Evolutionary conservation across 176 grass and related monocot genomes (phyloP).

Genomic region (Avena eriantha): DNA sequence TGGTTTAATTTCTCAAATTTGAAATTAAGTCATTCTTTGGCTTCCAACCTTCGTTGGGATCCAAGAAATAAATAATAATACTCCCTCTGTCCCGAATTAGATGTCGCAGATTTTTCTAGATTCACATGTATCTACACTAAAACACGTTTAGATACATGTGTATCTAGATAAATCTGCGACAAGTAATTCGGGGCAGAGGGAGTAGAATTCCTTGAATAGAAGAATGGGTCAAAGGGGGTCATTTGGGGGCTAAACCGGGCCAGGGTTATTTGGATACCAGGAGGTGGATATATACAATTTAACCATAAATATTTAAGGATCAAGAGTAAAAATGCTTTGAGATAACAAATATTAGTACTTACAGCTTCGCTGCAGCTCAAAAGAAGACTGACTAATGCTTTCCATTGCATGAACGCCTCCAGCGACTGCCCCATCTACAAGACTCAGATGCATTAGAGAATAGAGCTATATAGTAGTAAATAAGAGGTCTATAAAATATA

Average conservation of each 20-base stretch:
- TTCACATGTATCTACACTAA: no score
- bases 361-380: constrained; percentile 87
- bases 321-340: not conserved
- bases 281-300: not conserved
- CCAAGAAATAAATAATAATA: no score
- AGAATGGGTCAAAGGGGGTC: no score
- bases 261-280: not conserved
- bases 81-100: no score
- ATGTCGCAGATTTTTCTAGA: no score
- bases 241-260: not conserved
- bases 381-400: constrained; percentile 84
- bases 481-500: not conserved
- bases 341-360: constrained; percentile 43
- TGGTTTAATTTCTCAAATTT: no score
- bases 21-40: no score
- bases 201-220: no score
- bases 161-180: no score
- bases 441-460: not conserved
- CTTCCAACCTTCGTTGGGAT: no score
- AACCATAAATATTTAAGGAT: not conserved
- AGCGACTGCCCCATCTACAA: constrained; percentile 86
- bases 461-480: not conserved
- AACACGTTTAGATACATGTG: no score
- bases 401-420: constrained; percentile 93
- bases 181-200: no score